phyloP scores from a whole-genome alignment of 2,329 filamentous ascomycete species.

The Colletotrichum sublineola region DNA sequence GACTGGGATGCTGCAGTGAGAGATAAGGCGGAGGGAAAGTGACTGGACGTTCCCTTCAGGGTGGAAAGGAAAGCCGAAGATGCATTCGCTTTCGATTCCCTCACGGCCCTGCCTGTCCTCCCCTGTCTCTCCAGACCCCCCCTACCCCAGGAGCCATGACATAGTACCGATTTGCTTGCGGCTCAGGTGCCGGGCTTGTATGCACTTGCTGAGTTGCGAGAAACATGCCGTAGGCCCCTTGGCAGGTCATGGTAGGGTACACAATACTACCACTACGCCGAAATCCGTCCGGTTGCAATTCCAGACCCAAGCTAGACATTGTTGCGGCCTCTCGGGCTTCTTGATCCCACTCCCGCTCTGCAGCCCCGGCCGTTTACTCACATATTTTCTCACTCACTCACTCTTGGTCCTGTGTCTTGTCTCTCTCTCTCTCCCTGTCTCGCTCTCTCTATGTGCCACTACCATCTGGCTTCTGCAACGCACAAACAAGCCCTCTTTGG shows the following conservation, averaged over 20 bases:
- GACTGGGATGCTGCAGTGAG: no score
- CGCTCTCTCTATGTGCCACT: neutral
- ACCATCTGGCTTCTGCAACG: constrained; percentile 16
- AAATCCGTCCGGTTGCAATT: neutral
- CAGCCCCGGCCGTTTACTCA: constrained; percentile 18
- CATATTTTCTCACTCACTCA: neutral
- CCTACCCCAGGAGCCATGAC: neutral
- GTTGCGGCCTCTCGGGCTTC: neutral
- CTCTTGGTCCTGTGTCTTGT: neutral
- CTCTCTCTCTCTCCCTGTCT: constrained; percentile 4
- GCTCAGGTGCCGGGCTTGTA: neutral
- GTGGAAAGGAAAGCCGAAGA: neutral
- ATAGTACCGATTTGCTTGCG: neutral
- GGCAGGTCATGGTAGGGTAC: no score
- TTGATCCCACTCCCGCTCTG: constrained; percentile 16
- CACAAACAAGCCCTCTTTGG: constrained; percentile 22
- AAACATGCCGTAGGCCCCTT: no score
- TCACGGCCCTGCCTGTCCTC: neutral
- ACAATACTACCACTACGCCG: no score
- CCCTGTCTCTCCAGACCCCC: neutral
- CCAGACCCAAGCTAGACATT: neutral
- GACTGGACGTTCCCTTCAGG: neutral
- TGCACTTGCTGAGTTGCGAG: no score
- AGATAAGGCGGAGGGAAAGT: neutral
- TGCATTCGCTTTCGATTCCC: neutral